These are phyloP conservation scores for Madurella mycetomatis DNA, from an alignment of 2,329 filamentous ascomycete species.

Conservation along the genomic window DNA sequence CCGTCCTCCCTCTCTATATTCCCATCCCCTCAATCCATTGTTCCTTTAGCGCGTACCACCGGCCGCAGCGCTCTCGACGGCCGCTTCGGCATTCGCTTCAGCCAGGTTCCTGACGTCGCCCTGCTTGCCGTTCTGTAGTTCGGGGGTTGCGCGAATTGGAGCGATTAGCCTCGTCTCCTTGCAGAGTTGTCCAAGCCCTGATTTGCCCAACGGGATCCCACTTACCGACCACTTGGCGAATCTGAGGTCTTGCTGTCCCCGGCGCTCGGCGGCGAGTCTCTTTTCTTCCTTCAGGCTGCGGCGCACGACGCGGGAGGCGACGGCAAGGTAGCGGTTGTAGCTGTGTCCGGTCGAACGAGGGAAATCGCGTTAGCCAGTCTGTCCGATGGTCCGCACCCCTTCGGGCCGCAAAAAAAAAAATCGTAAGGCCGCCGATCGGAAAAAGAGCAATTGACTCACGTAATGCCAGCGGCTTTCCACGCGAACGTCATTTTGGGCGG, in stretches of 20 bases:
- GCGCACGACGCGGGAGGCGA: slow-evolving; percentile 92
- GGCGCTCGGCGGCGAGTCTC: slow-evolving; percentile 79
- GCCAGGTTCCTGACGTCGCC: slow-evolving; percentile 73
- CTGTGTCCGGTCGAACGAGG: slow-evolving; percentile 43
- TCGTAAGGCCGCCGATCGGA: neutral
- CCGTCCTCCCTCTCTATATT: neutral
- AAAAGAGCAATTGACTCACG: slow-evolving; percentile 55
- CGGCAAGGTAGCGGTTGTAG: slow-evolving; percentile 99
- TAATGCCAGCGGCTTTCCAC: slow-evolving; percentile 97
- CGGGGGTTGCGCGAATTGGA: slow-evolving; percentile 26
- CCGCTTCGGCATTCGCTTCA: slow-evolving; percentile 46
- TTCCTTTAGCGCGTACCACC: slow-evolving; percentile 11
- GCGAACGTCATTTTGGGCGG: slow-evolving; percentile 83
- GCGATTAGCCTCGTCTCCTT: slow-evolving; percentile 20
- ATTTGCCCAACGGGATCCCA: slow-evolving; percentile 23
- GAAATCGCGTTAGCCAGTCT: slow-evolving; percentile 6
- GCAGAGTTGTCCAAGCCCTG: neutral
- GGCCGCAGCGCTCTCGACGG: slow-evolving; percentile 30
- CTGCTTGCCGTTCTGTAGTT: slow-evolving; percentile 86
- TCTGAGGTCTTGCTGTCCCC: slow-evolving; percentile 82
- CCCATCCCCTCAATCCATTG: neutral
- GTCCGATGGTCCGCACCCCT: neutral
- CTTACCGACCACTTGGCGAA: slow-evolving; percentile 96
- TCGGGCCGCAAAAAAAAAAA: neutral
- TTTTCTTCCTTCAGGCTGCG: slow-evolving; percentile 95